A percentile compares a stretch with the other conserved stretches of the same genome.
These are phyloP conservation scores for Amanita rimosa DNA, from an alignment of 768 basidiomycete species.

Conservation along the genomic window DNA sequence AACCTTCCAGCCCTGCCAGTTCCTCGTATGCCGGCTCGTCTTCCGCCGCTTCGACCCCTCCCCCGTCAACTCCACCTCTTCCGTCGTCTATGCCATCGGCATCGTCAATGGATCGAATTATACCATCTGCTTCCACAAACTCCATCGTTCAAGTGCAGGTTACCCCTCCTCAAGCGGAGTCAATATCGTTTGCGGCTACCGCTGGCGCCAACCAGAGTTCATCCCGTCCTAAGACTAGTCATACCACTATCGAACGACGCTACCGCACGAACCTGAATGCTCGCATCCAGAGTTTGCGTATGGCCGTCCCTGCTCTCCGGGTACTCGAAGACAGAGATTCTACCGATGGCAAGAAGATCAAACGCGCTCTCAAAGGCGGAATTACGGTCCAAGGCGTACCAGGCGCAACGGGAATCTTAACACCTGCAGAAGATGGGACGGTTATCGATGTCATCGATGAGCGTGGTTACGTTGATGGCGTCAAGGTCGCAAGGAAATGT, in stretches of 20 bases:
- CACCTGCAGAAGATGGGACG: constrained; percentile 21
- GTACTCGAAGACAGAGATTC: constrained; percentile 56
- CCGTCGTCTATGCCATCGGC: not conserved
- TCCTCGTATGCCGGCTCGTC: constrained; percentile 34
- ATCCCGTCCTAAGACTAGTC: constrained; percentile 69
- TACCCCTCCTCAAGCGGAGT: not conserved
- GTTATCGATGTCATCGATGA: constrained; percentile 59
- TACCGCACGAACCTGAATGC: constrained; percentile 87
- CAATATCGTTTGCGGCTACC: not conserved
- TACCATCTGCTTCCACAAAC: constrained; percentile 6
- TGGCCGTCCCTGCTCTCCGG: constrained; percentile 75
- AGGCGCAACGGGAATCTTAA: constrained; percentile 16
- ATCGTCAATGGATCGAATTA: not conserved
- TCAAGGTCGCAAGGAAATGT: constrained; percentile 83
- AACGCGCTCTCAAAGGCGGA: constrained; percentile 31
- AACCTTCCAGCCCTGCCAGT: constrained; percentile 19
- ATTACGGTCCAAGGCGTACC: constrained; percentile 24
- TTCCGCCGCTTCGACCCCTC: constrained; percentile 28
- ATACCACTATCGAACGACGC: constrained; percentile 81
- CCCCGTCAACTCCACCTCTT: constrained; percentile 12
- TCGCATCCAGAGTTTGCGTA: constrained; percentile 69
- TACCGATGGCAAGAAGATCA: constrained; percentile 31
- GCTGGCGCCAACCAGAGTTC: constrained; percentile 3
- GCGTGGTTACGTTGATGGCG: constrained; percentile 84
- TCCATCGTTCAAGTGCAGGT: not conserved